A percentile compares a stretch with the other conserved stretches of the same genome.
Conservation (phyloP, 2,329 filamentous ascomycete genomes). For the Rhinocladiella similis region DNA sequence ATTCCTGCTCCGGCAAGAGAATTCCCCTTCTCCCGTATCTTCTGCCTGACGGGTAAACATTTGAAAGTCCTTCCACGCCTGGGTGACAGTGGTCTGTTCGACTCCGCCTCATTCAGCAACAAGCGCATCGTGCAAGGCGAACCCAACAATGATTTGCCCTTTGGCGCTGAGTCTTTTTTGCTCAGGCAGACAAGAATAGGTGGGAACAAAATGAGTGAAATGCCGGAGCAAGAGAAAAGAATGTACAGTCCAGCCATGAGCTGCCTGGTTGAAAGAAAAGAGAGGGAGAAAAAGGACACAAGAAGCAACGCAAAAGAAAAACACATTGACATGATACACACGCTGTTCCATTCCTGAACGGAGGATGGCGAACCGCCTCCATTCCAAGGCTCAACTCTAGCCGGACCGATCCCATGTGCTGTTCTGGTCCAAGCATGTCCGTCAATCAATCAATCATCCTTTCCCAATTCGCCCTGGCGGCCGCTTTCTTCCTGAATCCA, state of each 20-base stretch:
- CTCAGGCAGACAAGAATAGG: not conserved
- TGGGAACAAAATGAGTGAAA: not conserved
- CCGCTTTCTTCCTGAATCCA: not conserved
- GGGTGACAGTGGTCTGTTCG: no score
- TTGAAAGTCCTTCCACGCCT: no score
- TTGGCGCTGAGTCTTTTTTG: not conserved
- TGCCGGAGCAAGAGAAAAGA: not conserved
- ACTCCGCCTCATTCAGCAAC: no score
- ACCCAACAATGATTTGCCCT: not conserved
- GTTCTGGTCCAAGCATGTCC: no score
- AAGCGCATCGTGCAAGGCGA: not conserved
- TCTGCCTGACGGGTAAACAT: no score
- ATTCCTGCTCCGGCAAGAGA: no score
- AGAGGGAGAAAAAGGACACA: not conserved
- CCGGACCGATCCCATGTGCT: not conserved
- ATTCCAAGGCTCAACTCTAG: not conserved
- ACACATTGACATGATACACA: not conserved
- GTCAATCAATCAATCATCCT: no score
- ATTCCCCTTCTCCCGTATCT: no score
- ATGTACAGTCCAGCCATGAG: slow-evolving; percentile 4
- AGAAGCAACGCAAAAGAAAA: not conserved
- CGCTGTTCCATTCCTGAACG: not conserved
- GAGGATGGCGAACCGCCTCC: not conserved
- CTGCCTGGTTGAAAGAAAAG: not conserved
- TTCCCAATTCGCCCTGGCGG: no score